A percentile compares a stretch with the other conserved stretches of the same genome.
These are phyloP conservation scores for Fusarium sterilihyphosum DNA, from an alignment of 2,329 filamentous ascomycete genomes.

Conservation along the genomic window DNA sequence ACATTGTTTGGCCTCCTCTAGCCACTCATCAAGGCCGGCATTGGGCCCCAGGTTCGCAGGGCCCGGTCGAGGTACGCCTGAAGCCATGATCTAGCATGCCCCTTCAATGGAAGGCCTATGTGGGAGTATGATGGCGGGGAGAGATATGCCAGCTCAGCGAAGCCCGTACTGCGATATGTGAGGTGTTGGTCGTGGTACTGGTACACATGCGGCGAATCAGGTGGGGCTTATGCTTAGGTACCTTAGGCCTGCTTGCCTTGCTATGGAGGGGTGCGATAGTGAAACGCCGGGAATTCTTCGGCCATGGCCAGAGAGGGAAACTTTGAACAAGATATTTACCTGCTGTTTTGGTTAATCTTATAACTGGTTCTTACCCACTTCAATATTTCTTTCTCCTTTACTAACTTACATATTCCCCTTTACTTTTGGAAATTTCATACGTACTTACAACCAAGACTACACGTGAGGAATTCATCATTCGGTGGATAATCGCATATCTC, in stretches of 20 bases:
- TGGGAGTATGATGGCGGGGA: constrained; percentile 29
- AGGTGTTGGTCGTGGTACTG: constrained; percentile 25
- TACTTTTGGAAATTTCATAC: background rate
- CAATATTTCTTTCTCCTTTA: background rate
- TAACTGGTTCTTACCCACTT: background rate
- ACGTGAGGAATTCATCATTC: constrained; percentile 31
- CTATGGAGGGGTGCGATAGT: constrained; percentile 44
- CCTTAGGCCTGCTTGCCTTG: constrained; percentile 22
- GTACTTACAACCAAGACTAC: background rate
- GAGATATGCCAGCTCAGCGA: constrained; percentile 38
- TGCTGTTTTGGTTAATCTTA: background rate
- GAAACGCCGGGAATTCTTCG: constrained; percentile 47
- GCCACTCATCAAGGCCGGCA: constrained; percentile 93
- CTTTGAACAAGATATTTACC: background rate
- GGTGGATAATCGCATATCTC: constrained; percentile 46
- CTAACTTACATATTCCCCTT: background rate
- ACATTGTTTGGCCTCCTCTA: constrained; percentile 95
- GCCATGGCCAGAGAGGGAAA: constrained; percentile 2
- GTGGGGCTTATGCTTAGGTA: constrained; percentile 37
- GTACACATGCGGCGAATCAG: constrained; percentile 39
- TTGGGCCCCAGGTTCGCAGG: constrained; percentile 85
- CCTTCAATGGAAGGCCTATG: constrained; percentile 34
- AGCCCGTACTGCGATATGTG: constrained; percentile 36
- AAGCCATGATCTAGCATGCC: constrained; percentile 50
- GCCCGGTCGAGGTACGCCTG: constrained; percentile 82